A percentile compares a stretch with the other conserved stretches of the same genome.
These are phyloP conservation scores for Plenodomus tracheiphilus DNA, from an alignment of 2,329 filamentous ascomycete genomes.

Conservation along the genomic window DNA sequence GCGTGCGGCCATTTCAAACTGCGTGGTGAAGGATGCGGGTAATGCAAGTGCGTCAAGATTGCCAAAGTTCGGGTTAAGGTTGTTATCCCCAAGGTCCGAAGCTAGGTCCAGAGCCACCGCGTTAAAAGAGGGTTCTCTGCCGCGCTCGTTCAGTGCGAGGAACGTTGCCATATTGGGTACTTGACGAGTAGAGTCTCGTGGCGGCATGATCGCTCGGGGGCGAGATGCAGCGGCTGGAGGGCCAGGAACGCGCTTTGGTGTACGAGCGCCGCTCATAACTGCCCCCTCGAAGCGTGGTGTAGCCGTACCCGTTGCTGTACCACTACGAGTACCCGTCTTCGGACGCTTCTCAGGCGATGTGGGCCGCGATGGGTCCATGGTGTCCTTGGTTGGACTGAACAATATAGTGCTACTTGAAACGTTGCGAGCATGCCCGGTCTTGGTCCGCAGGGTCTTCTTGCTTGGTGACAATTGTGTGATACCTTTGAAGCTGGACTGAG, in stretches of 20 bases:
- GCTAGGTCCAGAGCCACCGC: constrained; percentile 65
- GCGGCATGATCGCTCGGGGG: constrained; percentile 37
- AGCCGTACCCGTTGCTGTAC: constrained; percentile 34
- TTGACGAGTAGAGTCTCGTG: constrained; percentile 61
- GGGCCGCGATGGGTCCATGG: constrained; percentile 39
- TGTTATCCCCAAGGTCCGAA: constrained; percentile 70
- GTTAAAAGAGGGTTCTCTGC: constrained; percentile 66
- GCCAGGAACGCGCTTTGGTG: constrained; percentile 46
- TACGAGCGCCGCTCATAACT: constrained; percentile 40
- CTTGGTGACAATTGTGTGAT: constrained; percentile 35
- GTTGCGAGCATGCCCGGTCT: constrained; percentile 68
- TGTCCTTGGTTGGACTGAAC: constrained; percentile 66
- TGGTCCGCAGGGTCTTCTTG: constrained; percentile 23
- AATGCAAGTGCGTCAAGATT: constrained; percentile 66
- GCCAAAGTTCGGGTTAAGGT: constrained; percentile 62
- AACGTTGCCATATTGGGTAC: constrained; percentile 61
- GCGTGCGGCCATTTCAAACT: constrained; percentile 49
- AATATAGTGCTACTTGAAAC: constrained; percentile 82
- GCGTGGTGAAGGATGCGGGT: constrained; percentile 77
- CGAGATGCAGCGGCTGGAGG: constrained; percentile 33
- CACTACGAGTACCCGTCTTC: constrained; percentile 36
- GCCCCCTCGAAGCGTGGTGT: constrained; percentile 34
- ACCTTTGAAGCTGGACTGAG: constrained; percentile 40
- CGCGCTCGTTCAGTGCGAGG: constrained; percentile 52
- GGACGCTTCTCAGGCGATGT: constrained; percentile 35